Evolutionary conservation across 768 basidiomycete genomes (phyloP).

Genomic region (Tylopilus rubrobrunneus): DNA sequence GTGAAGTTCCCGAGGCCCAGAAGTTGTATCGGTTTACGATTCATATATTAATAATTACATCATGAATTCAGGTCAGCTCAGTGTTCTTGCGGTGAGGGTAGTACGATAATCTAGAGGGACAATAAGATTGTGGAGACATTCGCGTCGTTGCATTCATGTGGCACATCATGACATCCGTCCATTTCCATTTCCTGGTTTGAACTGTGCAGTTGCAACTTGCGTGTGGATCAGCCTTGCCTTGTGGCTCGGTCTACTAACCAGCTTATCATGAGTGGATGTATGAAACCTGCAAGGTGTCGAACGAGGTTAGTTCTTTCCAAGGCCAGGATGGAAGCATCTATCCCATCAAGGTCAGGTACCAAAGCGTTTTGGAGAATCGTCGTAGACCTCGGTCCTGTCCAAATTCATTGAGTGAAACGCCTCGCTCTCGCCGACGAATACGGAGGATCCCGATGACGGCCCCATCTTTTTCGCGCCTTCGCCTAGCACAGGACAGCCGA

Average conservation of each 20-base stretch:
- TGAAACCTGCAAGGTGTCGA: not conserved
- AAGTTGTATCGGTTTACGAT: too few species aligned
- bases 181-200: not conserved
- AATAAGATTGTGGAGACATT: not conserved
- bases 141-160: not conserved
- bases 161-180: not conserved
- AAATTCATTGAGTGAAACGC: not conserved
- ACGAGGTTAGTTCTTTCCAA: not conserved
- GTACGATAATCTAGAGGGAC: not conserved
- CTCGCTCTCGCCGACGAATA: not conserved
- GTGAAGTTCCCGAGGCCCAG: not conserved
- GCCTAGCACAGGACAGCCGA: not conserved
- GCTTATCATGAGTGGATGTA: not conserved
- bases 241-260: too few species aligned
- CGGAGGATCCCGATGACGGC: constrained; percentile 1
- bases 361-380: not conserved
- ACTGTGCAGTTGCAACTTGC: too few species aligned
- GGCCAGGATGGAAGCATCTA: not conserved
- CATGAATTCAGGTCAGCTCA: not conserved
- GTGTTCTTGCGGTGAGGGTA: not conserved
- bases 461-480: not conserved
- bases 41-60: not conserved
- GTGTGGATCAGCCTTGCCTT: not conserved
- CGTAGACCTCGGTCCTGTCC: not conserved
- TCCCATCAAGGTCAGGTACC: not conserved